Evolutionary conservation across 225 moss, liverwort and hornwort species (phyloP), one percentile per base, ranked within the genome.

Genomic region (Sphagnum tenellum): DNA sequence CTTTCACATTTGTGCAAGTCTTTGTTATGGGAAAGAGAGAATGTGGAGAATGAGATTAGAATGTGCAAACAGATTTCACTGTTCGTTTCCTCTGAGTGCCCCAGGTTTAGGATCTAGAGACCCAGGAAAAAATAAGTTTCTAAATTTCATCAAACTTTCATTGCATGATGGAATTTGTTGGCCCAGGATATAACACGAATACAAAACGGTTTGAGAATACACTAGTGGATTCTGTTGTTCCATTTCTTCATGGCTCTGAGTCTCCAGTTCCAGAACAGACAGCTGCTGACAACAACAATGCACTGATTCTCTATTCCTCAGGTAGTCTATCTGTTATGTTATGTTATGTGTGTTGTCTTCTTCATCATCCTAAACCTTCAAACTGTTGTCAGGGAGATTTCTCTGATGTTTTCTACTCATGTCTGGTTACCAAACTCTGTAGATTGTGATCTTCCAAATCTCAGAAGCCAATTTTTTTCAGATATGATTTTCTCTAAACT

Each of bases 381-480:
- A 44, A 13, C 58, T 58, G 58, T 4, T 13, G 12, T 13, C 12
- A 13, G 14, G 58, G 44, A 13, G 58, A 3, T 3, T 3, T 58
- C 12, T 44, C 44, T 1, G 5, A 58, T 3, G 12, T 58, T 1
- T 44, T 58, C 12, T 13, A 13, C 3, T 29, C 29, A 58, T 13
- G 5, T 58, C 44, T 58, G 58, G 58, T 58, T 0, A 29, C 29
- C 29, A 29, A 29, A 29, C 29, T 29, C 58, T 13, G 6, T 5
- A 13, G 12, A 7, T 44, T 58, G 12, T 58, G 58, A 58, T 44
- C 8, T 70, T 64, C 46, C 58, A 70, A 66, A 52, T n/a, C 9
- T 68, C 73, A 12, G 62, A 66, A 68, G 65, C 67, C 50, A 61
- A 65, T 63, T 63, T 61, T 63, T 55, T 47, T 29, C 29, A 29